Base-by-base conservation (phyloP, 129 eudicot genomes). In the Lonicera japonica region DNA sequence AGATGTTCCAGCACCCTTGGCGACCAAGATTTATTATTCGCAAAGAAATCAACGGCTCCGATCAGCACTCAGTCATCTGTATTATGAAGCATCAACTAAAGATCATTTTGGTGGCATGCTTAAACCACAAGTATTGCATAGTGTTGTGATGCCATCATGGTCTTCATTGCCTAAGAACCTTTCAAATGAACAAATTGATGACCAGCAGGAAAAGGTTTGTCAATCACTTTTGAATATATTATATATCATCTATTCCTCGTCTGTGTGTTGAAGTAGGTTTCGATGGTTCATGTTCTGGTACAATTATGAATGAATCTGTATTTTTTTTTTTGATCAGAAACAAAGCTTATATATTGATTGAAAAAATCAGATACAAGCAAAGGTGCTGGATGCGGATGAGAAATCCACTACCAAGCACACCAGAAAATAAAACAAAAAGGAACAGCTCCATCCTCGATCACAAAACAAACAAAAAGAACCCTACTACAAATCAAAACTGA, bases 11-110 rank as follows among this genome's bases (percentile, higher is more conserved):
- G 89, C 73, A 60, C 96, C 96, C 18, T 78, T 88, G 67, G 94
- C 96, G 29, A 88, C 94, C 60, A 88, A 88, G 74, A 79, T 84
- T 11, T 88, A 41, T 64, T 88, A 84, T 60, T 88, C 89, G 52
- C 96, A 84, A 62, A 79, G 89, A 74, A 70, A 63, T 72, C 77
- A 77, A 38, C 80, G 75, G 56, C 82, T 88, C 61, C 75, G 96
- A 74, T 74, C 88, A 54, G 86, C 89, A 36, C 70, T 88, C 70
- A 74, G 61, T 52, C 74, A 81, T 56, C 73, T 88, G 72, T 88
- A 73, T 70, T 62, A 73, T 68, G 80, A 64, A 55, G 75, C 79
- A 69, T 66, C 86, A 23, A 56, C 65, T 40, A 56, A 67, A 52
- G 86, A 68, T 29, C 64, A 63, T 40, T 65, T 70, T 69, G 38